Evolutionary conservation across 2,329 filamentous ascomycete genomes (phyloP).

Genomic region (Tympanopsis confertula): DNA sequence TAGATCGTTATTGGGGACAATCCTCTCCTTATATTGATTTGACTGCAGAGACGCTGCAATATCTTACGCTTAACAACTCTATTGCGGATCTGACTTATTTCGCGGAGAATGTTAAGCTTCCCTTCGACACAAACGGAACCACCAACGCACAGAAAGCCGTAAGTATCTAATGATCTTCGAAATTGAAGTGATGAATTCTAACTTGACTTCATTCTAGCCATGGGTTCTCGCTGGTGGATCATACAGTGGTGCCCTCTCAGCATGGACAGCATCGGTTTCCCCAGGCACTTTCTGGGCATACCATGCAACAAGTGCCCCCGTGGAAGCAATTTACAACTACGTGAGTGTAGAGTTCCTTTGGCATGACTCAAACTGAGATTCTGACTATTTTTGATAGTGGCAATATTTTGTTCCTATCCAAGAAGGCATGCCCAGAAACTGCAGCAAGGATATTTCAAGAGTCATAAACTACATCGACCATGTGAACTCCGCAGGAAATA

Average conservation of each 20-base stretch:
- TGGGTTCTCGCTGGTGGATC: constrained; percentile 45
- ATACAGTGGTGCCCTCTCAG: constrained; percentile 41
- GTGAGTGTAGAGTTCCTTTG: constrained; percentile 9
- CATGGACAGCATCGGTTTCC: constrained; percentile 38
- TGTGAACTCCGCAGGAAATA: constrained; percentile 27
- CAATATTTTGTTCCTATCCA: constrained; percentile 45
- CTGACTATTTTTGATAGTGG: too few relatives aligned
- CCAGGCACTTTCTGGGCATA: constrained; percentile 51
- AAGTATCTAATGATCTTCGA: constrained; percentile 1
- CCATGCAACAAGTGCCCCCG: constrained; percentile 40
- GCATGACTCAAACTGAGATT: too few relatives aligned
- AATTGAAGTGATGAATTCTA: neutral
- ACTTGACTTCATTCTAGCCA: constrained; percentile 18
- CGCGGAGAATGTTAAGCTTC: constrained; percentile 36
- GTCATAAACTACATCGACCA: constrained; percentile 43
- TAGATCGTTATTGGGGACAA: constrained; percentile 44
- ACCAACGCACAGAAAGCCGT: constrained; percentile 36
- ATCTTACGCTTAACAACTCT: constrained; percentile 38
- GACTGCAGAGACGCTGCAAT: constrained; percentile 38
- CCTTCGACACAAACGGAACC: constrained; percentile 33
- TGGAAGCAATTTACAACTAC: constrained; percentile 41
- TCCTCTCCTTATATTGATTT: constrained; percentile 38
- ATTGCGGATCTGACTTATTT: constrained; percentile 42
- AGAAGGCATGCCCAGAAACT: constrained; percentile 45
- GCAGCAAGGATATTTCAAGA: constrained; percentile 35